phyloP scores from a whole-genome alignment of 73 alveolate genomes.

The Paramecium octaurelia region DNA sequence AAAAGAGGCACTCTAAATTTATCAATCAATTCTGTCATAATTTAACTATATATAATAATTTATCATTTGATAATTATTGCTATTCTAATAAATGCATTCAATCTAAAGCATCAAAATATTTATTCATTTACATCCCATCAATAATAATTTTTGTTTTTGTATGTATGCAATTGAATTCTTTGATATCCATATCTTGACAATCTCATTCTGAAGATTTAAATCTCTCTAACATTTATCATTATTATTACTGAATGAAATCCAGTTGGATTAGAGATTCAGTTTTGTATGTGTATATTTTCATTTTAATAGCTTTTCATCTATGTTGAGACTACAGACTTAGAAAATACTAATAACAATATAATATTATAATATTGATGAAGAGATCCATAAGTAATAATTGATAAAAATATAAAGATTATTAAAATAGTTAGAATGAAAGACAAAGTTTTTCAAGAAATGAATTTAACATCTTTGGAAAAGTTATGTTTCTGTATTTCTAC shows the following conservation, averaged over 20 bases:
- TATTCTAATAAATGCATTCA: not conserved
- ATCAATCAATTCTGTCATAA: not conserved
- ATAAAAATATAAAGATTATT: not conserved
- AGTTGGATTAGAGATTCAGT: not conserved
- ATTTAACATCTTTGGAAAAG: not conserved
- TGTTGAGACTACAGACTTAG: no score
- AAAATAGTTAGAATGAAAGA: not conserved
- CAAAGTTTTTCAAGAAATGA: not conserved
- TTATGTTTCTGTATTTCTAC: not conserved
- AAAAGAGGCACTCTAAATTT: not conserved
- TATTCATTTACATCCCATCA: not conserved
- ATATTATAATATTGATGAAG: not conserved
- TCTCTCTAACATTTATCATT: no score
- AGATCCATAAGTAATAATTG: not conserved
- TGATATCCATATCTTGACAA: not conserved
- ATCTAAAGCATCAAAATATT: not conserved
- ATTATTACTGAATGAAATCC: not conserved
- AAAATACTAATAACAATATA: not conserved
- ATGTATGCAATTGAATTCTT: not conserved
- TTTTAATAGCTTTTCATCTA: not conserved
- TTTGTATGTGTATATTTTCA: not conserved
- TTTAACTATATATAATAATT: slow-evolving; percentile 13
- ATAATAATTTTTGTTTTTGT: not conserved
- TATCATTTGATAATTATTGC: not conserved
- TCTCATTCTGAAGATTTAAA: not conserved